Evolutionary conservation across 352 stramenopile species (phyloP).

Genomic region (Phytophthora citrophthora): DNA sequence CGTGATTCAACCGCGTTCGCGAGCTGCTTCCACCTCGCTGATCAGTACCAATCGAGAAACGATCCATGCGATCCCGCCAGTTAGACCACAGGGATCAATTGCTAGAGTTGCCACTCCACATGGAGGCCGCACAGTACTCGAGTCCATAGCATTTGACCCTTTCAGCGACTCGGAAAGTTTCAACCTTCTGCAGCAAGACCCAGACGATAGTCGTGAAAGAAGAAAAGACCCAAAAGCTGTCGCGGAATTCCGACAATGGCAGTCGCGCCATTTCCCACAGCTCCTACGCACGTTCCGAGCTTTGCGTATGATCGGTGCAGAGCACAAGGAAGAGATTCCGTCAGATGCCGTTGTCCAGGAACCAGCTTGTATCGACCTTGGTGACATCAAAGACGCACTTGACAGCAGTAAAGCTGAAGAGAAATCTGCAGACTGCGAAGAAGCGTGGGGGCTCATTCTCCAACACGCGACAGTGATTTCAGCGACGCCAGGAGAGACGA

Average conservation of each 20-base stretch:
- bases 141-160: constrained; percentile 53
- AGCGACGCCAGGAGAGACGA: constrained; percentile 16
- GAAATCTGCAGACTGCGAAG: constrained; percentile 2
- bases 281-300: constrained; percentile 27
- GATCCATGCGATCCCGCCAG: not conserved
- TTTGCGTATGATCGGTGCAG: constrained; percentile 8
- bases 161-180: constrained; percentile 45
- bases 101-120: not conserved
- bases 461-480: constrained; percentile 22
- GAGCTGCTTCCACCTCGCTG: constrained; percentile 4
- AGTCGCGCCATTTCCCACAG: constrained; percentile 39
- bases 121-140: constrained; percentile 12
- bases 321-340: not conserved
- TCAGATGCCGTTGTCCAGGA: not conserved
- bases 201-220: constrained; percentile 2
- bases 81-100: not conserved
- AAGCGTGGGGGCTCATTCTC: constrained; percentile 23
- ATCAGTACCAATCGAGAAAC: constrained; percentile 1
- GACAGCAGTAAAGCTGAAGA: not conserved
- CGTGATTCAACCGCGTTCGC: constrained; percentile 12
- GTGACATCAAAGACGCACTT: constrained; percentile 9
- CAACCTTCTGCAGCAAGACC: constrained; percentile 36
- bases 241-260: constrained; percentile 36
- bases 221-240: constrained; percentile 33
- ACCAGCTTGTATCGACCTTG: not conserved